Base-by-base conservation (phyloP, 495 filamentous ascomycete species). In the Talaromyces trachyspermus region DNA sequence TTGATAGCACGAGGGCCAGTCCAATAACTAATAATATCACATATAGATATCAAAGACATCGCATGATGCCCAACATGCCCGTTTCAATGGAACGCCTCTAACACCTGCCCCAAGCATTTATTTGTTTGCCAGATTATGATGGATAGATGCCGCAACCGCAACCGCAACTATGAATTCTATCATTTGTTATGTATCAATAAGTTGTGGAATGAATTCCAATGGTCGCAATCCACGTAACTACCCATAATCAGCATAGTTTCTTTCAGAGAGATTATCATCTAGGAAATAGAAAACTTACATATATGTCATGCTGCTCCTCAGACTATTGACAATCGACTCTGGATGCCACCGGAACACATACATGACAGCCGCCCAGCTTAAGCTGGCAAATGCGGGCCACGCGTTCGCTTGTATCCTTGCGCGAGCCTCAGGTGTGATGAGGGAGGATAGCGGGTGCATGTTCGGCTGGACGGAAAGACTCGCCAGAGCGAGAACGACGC, bases 241-340 rank as follows among this genome's bases (percentile, higher is more conserved):
- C 29, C 37, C 17, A n/a, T 47, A 35, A 50, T 68, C 50, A 69
- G 55, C 48, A 8, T 29, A 27, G 10, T 22, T 27, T 11, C 7
- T 18, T 4, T 5, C 14, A 30, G 3, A 35, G 27, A 14, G n/a
- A 15, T 0, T n/a, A 18, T 5, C 14, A 5, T n/a, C 11, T 36
- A 17, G 14, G 12, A 20, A 33, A 14, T n/a, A 48, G n/a, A 42
- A 60, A 48, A 77, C 81, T 62, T 88, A 97, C 78, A 99, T 95
- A 64, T 97, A 99, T 50, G 81, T 84, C 92, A 99, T 99, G 70
- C 91, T 96, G 66, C 84, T 90, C 63, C 89, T 77, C 70, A 99
- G 68, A 64, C 89, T 95, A 39, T 80, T 76, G 69, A 94, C 91
- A 57, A 99, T 71, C 20, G 82, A 87, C 50, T 92, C 87, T 8